Base-by-base conservation (phyloP, 805 yeast species). In the Metschnikowia santaceciliae region DNA sequence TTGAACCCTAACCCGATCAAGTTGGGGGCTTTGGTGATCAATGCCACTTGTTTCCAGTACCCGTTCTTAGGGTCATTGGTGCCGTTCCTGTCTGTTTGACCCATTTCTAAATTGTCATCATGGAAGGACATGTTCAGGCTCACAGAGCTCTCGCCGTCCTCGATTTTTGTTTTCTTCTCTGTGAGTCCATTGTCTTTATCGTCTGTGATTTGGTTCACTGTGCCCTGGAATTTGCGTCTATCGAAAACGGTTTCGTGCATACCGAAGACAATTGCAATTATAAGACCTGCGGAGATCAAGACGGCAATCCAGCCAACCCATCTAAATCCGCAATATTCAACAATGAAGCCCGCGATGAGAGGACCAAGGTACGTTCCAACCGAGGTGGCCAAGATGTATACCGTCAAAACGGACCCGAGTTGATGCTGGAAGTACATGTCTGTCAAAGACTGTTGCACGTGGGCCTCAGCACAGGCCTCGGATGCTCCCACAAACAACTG, bases 241-340 rank as follows among this genome's bases (percentile, higher is more conserved):
- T 72, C 72, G 54, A 79, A 81, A 47, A 71, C 74, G 13, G 95
- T 86, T 61, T 88, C 96, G 62, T 86, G 91, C 61, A 86, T 79
- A 17, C 78, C 77, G 54, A 85, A 78, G 23, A 83, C 56, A 48
- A 84, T 64, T 13, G 84, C 75, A 1, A 79, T 52, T 50, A 86
- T 65, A 30, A 82, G 68, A 2, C 69, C 82, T 22, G 69, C 71
- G 45, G 76, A 74, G 43, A 82, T 75, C 45, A 69, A 61, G 39
- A 83, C 90, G 10, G 85, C 82, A 50, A 83, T 76, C 67, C 88
- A 86, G 33, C 90, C 90, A 6, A 86, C 88, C 95, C 95, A 88
- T 60, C 86, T 74, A 70, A 87, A 88, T n/a, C 81, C 76, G 26
- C 78, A 72, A 42, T 77, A 68, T 42, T 80, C 76, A 7, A 83